Percentiles rank a stretch among this genome's conserved stretches.
Evolutionary conservation across 1,139 yeast genomes (phyloP).

Genomic region (Magnusiomyces sp.): DNA sequence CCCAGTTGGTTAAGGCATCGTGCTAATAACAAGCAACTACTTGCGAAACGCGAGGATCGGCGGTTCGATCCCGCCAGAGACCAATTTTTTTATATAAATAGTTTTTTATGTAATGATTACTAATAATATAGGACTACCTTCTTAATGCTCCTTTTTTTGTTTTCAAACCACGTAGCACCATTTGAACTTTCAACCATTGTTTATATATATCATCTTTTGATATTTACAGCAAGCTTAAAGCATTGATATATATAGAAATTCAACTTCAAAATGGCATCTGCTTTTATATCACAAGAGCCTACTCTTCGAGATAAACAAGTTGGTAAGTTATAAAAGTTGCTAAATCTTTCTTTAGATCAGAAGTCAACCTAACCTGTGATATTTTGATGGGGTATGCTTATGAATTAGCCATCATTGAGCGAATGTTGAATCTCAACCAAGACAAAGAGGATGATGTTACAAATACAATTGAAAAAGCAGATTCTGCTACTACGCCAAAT

Average conservation of each 20-base stretch:
- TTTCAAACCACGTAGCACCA: no score
- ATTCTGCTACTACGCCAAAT: constrained; percentile 9
- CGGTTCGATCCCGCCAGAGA: constrained; percentile 15
- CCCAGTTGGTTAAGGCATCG: constrained; percentile 15
- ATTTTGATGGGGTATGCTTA: background rate
- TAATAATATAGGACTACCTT: no score
- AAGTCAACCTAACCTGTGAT: constrained; percentile 11
- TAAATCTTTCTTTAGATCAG: background rate
- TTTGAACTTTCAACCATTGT: no score
- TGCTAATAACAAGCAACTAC: constrained; percentile 12
- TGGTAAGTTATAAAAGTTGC: constrained; percentile 22
- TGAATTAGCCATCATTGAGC: constrained; percentile 48
- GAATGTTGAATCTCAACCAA: constrained; percentile 73
- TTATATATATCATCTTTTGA: no score
- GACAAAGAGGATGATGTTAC: constrained; percentile 20
- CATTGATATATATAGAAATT: no score
- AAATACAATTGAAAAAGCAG: constrained; percentile 30
- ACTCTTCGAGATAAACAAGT: constrained; percentile 37
- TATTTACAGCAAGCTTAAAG: no score
- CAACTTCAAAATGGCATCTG: background rate
- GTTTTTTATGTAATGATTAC: background rate
- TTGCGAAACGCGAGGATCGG: constrained; percentile 13
- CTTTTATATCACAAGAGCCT: constrained; percentile 15
- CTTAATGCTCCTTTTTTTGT: no score
- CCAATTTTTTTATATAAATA: constrained; percentile 7